These are phyloP conservation scores for Suillus subluteus DNA, from an alignment of 768 basidiomycete genomes.

Conservation along the genomic window DNA sequence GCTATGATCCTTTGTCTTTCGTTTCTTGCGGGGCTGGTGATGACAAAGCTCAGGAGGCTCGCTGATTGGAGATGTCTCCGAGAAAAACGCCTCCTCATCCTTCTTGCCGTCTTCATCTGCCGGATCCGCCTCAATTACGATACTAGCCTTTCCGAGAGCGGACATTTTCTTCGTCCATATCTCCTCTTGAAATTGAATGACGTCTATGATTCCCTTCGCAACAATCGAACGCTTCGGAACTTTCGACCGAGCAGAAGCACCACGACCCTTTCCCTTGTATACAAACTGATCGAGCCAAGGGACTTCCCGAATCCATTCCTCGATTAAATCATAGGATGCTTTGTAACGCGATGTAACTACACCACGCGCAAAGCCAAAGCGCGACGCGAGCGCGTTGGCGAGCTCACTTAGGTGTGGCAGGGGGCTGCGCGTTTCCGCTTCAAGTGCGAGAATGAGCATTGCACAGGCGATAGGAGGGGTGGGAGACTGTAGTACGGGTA, in stretches of 20 bases:
- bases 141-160: conserved; percentile 36
- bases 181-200: conserved; percentile 68
- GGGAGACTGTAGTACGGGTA: conserved; percentile 45
- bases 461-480: conserved; percentile 65
- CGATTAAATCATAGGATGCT: conserved; percentile 60
- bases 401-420: conserved; percentile 60
- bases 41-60: not conserved
- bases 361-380: conserved; percentile 52
- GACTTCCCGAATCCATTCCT: conserved; percentile 61
- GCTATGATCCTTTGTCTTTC: conserved; percentile 33
- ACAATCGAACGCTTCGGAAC: conserved; percentile 65
- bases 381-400: conserved; percentile 56
- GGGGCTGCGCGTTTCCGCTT: conserved; percentile 60
- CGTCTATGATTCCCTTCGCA: conserved; percentile 70
- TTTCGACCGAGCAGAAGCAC: conserved; percentile 54
- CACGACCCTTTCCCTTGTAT: conserved; percentile 34
- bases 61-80: not conserved
- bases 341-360: conserved; percentile 75
- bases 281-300: conserved; percentile 73
- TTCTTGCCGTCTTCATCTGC: conserved; percentile 35
- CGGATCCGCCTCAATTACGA: conserved; percentile 42
- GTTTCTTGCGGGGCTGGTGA: conserved; percentile 32
- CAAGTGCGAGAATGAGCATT: conserved; percentile 68
- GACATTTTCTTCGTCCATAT: conserved; percentile 51
- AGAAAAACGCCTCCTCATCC: conserved; percentile 21